Evolutionary conservation across 768 basidiomycete genomes (phyloP), one percentile per base, ranked within the genome.

Genomic region (Tulasnella sp.): DNA sequence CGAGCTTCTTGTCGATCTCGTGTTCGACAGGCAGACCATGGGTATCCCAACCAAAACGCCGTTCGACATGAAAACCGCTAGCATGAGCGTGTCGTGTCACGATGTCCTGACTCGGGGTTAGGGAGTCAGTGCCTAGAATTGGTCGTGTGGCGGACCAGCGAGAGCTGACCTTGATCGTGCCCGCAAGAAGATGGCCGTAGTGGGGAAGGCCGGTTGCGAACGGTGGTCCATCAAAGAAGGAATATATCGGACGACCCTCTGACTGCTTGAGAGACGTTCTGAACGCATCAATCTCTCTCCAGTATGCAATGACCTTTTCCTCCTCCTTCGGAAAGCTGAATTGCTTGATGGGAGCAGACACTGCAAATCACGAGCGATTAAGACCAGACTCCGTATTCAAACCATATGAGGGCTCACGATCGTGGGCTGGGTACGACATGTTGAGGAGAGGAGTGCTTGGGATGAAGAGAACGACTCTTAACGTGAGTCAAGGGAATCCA

Each of bases 21-120:
- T 98, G 95, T 81, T 99, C 97, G 78, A 99, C 95, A 40, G 96
- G 97, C 34, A 99, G 87, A 67, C 96, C 96, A 81, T 99, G 96
- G 5, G 95, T 98, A 81, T 98, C 96, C 96, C 96, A 98, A 69
- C 96, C 96, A 79, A 98, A 98, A 68, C 96, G 88, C 73, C 96
- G 89, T 72, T 89, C 86, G 76, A 98, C 96, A 78, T 98, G 91
- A 80, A 88, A 89, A 6, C 96, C 96, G 70, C 90, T 94, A 67
- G 93, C 89, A 79, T 94, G 91, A 1, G 95, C 95, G 81, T 97
- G 94, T 69, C 96, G 88, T 52, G 96, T 98, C 71, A 98, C 94
- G 77, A 98, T 95, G 79, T 98, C 96, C 96, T 98, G 78, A 35
- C n/a, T 52, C 37, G 26, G 29, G 32, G 19, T 34, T n/a, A 22